These are phyloP conservation scores for Cornus kousa DNA, from an alignment of 148 eudicot species.

Conservation along the genomic window DNA sequence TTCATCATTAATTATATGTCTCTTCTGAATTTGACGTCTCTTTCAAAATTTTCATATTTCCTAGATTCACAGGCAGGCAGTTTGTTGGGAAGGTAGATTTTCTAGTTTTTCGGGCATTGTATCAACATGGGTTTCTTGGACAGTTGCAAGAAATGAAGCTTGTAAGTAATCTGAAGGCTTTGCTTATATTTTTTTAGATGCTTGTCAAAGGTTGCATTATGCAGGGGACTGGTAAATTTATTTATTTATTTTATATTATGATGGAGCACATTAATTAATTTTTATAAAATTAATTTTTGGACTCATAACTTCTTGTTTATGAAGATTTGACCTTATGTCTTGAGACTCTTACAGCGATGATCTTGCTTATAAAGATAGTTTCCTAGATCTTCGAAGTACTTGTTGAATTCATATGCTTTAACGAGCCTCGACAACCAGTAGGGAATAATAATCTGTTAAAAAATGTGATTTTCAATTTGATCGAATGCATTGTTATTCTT, in stretches of 20 bases:
- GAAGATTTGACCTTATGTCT: too few relatives aligned
- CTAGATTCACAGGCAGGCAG: conserved; percentile 52
- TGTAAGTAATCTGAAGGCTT: conserved; percentile 50
- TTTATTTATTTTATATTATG: not conserved
- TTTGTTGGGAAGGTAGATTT: conserved; percentile 95
- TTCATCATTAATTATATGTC: not conserved
- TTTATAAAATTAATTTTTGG: too few relatives aligned
- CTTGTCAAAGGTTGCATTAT: not conserved
- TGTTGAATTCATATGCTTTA: too few relatives aligned
- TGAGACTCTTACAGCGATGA: too few relatives aligned
- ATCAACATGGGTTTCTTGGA: conserved; percentile 86
- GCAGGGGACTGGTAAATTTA: not conserved
- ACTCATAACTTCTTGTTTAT: too few relatives aligned
- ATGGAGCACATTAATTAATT: not conserved
- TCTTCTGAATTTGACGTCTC: conserved; percentile 4
- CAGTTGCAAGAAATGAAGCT: conserved; percentile 98
- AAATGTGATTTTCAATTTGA: too few relatives aligned
- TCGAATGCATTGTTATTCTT: too few relatives aligned
- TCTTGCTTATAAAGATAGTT: too few relatives aligned
- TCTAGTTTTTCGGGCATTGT: conserved; percentile 95
- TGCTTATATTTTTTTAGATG: not conserved
- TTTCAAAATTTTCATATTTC: conserved; percentile 11
- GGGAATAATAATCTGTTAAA: too few relatives aligned
- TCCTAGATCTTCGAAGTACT: too few relatives aligned
- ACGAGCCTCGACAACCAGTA: too few relatives aligned